Conservation (phyloP, 306 rosid genomes). For the Vachellia collinsii region DNA sequence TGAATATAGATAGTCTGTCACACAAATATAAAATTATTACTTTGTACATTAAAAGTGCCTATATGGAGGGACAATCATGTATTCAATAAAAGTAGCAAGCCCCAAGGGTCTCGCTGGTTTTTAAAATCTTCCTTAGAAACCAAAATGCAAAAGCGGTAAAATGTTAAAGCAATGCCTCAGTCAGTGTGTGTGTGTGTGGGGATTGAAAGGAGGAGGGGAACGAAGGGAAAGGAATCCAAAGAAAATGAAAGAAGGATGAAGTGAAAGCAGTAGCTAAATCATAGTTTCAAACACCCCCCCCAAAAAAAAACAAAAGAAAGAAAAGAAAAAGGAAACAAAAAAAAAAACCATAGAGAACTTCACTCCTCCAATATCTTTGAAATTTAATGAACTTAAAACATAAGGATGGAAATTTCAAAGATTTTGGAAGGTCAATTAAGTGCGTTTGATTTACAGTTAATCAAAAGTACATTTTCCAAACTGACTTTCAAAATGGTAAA, state of each 20-base stretch:
- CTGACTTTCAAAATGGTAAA: not conserved
- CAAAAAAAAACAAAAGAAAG: too few species aligned
- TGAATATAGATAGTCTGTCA: not conserved
- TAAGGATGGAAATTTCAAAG: not conserved
- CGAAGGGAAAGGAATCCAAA: not conserved
- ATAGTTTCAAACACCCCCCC: not conserved
- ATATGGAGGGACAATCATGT: not conserved
- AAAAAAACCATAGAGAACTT: not conserved
- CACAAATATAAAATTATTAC: not conserved
- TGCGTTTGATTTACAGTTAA: too few species aligned
- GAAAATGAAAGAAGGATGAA: not conserved
- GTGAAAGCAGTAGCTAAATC: not conserved
- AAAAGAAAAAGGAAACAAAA: too few species aligned
- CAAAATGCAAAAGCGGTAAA: not conserved
- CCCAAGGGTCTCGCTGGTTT: not conserved
- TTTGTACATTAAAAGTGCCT: not conserved
- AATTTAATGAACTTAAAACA: not conserved
- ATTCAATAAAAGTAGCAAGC: not conserved
- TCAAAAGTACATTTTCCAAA: too few species aligned
- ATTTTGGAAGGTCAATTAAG: not conserved
- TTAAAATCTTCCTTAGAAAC: not conserved
- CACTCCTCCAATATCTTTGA: not conserved
- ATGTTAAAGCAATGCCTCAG: not conserved
- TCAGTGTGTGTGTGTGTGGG: not conserved
- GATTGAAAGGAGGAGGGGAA: not conserved